These are phyloP conservation scores for Entoloma clypeatum DNA, from an alignment of 1,284 basidiomycete genomes.

Conservation along the genomic window DNA sequence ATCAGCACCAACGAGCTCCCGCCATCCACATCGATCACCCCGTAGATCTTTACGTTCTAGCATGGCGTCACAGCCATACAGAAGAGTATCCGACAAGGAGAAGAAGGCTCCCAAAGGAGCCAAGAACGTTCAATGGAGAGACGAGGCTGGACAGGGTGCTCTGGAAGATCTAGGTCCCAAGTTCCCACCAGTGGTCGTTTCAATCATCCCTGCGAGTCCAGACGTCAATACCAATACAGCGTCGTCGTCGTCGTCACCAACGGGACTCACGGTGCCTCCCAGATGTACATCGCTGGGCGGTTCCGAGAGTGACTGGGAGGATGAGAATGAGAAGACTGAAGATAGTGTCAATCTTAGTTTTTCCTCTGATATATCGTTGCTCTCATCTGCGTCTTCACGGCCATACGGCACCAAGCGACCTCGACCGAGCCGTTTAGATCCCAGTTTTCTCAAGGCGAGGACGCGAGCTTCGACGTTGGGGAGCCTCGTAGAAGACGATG, in stretches of 20 bases:
- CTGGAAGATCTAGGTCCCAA: conserved; percentile 65
- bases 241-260: conserved; percentile 23
- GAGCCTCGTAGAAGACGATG: conserved; percentile 70
- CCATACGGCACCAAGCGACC: conserved; percentile 38
- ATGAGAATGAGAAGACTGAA: conserved; percentile 78
- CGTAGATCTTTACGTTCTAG: conserved; percentile 69
- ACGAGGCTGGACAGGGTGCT: conserved; percentile 81
- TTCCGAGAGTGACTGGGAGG: conserved; percentile 86
- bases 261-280: conserved; percentile 22
- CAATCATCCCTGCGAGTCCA: conserved; percentile 43
- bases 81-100: conserved; percentile 57
- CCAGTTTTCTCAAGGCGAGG: conserved; percentile 63
- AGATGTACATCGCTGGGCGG: conserved; percentile 45
- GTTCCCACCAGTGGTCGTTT: conserved; percentile 31
- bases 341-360: conserved; percentile 59
- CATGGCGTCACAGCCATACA: conserved; percentile 55
- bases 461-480: conserved; percentile 45
- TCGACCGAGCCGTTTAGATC: conserved; percentile 62
- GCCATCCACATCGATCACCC: conserved; percentile 52
- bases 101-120: conserved; percentile 52
- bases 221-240: conserved; percentile 22
- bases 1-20: conserved; percentile 34
- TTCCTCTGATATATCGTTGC: conserved; percentile 29
- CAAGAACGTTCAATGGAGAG: conserved; percentile 88
- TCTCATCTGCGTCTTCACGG: conserved; percentile 28